phyloP scores from a whole-genome alignment of 2,329 filamentous ascomycete species.

The Clonostachys rosea region DNA sequence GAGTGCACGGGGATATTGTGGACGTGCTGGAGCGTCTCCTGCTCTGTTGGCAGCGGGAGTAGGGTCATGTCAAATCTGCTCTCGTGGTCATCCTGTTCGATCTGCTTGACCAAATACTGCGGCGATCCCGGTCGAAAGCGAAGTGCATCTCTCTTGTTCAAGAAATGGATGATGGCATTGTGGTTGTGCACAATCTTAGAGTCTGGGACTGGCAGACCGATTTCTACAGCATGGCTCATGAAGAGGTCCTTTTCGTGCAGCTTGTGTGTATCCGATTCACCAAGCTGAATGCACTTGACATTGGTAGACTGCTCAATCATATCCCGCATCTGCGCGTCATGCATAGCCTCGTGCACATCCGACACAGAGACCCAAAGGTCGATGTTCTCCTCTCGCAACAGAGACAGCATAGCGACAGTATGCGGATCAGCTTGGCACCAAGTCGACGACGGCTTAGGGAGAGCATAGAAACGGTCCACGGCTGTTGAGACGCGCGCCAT shows the following conservation, averaged over 20 bases:
- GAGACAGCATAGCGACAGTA: slow-evolving; percentile 46
- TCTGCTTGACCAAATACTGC: slow-evolving; percentile 62
- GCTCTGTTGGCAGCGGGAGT: slow-evolving; percentile 19
- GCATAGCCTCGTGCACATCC: slow-evolving; percentile 58
- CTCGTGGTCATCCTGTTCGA: slow-evolving; percentile 51
- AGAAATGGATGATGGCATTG: slow-evolving; percentile 45
- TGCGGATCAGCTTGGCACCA: slow-evolving; percentile 38
- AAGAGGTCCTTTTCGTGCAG: slow-evolving; percentile 66
- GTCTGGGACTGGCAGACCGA: slow-evolving; percentile 50
- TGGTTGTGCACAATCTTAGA: slow-evolving; percentile 47
- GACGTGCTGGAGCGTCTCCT: slow-evolving; percentile 53
- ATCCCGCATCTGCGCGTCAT: slow-evolving; percentile 63
- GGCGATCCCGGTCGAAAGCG: slow-evolving; percentile 15
- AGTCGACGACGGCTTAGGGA: slow-evolving; percentile 19
- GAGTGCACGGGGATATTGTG: slow-evolving; percentile 32
- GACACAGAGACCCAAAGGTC: slow-evolving; percentile 74
- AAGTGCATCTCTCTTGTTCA: slow-evolving; percentile 26
- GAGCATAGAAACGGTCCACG: slow-evolving; percentile 47
- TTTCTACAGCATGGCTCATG: slow-evolving; percentile 47
- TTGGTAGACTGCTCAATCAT: slow-evolving; percentile 49
- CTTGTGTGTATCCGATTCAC: slow-evolving; percentile 45
- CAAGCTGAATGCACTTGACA: slow-evolving; percentile 62
- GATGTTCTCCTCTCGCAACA: slow-evolving; percentile 56
- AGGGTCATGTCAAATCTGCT: no score
- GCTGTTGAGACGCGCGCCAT: slow-evolving; percentile 54